Percentiles rank a stretch among this genome's conserved stretches.
Evolutionary conservation across 192 early-diverging fungal genomes (phyloP).

Genomic region (Umbelopsis sp.): DNA sequence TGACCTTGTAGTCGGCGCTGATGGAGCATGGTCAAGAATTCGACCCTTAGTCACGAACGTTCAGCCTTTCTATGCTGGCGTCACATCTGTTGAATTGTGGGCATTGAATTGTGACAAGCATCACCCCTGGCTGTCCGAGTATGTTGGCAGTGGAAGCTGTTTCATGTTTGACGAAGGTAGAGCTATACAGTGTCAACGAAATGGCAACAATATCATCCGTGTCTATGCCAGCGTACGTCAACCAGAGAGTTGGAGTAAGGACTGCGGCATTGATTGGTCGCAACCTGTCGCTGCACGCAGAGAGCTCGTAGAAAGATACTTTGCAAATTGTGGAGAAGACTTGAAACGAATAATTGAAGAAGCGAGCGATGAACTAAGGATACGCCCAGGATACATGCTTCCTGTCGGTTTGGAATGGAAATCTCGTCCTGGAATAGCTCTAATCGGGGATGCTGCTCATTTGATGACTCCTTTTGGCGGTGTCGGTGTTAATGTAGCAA

Average conservation of each 20-base stretch:
- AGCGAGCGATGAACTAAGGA: background rate
- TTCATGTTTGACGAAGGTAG: slow-evolving; percentile 38
- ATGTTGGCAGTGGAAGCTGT: slow-evolving; percentile 43
- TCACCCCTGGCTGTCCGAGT: slow-evolving; percentile 25
- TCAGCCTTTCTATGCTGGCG: slow-evolving; percentile 48
- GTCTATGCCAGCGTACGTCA: slow-evolving; percentile 39
- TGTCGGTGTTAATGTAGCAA: slow-evolving; percentile 49
- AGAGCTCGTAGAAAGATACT: background rate
- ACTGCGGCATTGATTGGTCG: slow-evolving; percentile 22
- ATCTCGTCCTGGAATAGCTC: slow-evolving; percentile 33
- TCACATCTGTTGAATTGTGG: slow-evolving; percentile 43
- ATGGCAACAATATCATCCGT: slow-evolving; percentile 34
- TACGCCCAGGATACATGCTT: background rate
- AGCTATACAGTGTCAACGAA: slow-evolving; percentile 39
- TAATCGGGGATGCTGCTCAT: slow-evolving; percentile 55
- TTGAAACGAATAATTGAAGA: background rate
- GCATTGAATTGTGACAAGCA: slow-evolving; percentile 38
- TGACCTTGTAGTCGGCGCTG: slow-evolving; percentile 53
- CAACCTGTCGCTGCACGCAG: background rate
- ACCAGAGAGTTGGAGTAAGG: slow-evolving; percentile 34
- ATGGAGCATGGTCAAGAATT: slow-evolving; percentile 60
- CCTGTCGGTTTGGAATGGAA: slow-evolving; percentile 37
- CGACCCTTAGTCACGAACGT: slow-evolving; percentile 37
- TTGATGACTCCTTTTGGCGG: slow-evolving; percentile 53
- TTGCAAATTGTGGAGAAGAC: slow-evolving; percentile 2